Percentiles rank a stretch among this genome's conserved stretches.
Conservation (phyloP, 1,284 basidiomycete genomes). For the Moesziomyces sp. region DNA sequence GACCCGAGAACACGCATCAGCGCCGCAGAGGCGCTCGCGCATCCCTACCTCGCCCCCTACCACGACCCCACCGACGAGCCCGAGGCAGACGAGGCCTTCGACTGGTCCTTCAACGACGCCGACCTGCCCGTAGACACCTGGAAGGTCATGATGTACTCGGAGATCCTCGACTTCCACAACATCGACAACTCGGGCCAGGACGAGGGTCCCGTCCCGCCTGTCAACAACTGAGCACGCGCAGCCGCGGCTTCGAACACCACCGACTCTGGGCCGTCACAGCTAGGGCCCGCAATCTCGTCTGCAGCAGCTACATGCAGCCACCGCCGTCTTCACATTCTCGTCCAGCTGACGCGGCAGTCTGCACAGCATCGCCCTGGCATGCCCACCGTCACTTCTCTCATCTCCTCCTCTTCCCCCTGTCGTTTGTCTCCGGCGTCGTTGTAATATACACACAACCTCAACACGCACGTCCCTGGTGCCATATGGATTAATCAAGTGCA, state of each 20-base stretch:
- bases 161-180: slow-evolving; percentile 70
- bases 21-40: slow-evolving; percentile 87
- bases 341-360: neutral
- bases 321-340: neutral
- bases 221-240: slow-evolving; percentile 19
- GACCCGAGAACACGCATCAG: slow-evolving; percentile 97
- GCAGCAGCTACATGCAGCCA: neutral
- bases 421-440: slow-evolving; percentile 20
- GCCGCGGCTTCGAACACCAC: neutral
- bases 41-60: slow-evolving; percentile 96
- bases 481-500: slow-evolving; percentile 29
- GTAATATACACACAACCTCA: slow-evolving; percentile 27
- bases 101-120: slow-evolving; percentile 99
- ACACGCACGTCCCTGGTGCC: slow-evolving; percentile 13
- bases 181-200: slow-evolving; percentile 61
- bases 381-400: neutral
- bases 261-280: too few relatives aligned
- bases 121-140: slow-evolving; percentile 98
- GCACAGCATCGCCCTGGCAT: neutral
- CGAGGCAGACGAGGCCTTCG: slow-evolving; percentile 90
- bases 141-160: slow-evolving; percentile 80
- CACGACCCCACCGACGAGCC: slow-evolving; percentile 99
- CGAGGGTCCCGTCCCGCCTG: slow-evolving; percentile 54
- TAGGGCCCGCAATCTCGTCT: too few relatives aligned
- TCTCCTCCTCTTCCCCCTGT: slow-evolving; percentile 3